Base-by-base conservation (phyloP, 2,329 filamentous ascomycete species). In the Aspergillus spinulosporus region DNA sequence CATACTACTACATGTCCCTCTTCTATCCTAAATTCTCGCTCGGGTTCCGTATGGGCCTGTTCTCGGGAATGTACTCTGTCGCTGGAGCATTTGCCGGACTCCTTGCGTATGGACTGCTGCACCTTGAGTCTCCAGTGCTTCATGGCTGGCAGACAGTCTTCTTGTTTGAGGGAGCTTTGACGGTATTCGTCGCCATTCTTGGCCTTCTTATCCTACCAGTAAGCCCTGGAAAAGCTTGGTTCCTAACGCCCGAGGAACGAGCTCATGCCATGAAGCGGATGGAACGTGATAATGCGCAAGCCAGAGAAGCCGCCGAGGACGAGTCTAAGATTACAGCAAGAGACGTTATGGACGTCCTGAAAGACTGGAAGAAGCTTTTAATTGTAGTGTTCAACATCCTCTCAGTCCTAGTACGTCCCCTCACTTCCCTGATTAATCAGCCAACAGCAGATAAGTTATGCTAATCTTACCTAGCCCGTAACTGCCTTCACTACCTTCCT, bases 11-110 rank as follows among this genome's bases (percentile, higher is more conserved):
- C 57, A 72, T 81, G 55, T 80, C 77, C 34, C 70, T 80, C 57
- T 81, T 80, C 66, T 81, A 81, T 59, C 80, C 79, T 2, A 75
- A 78, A 48, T 81, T 76, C 63, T 78, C 80, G 49, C 80, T 81
- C 52, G 79, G 73, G 7, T 72, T 74, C 26, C 72, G 79, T 1
- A 66, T 81, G n/a, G 78, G 74, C 5, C 66, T 80, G 37, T 81
- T 81, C 62, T 82, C 81, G 52, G 79, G 79, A 2, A 78, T 80
- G 65, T 76, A 74, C 45, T 78, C 79, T 2, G 71, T 82, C 0
- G 77, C 78, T 5, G 78, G 79, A 3, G 78, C 78, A 1, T 66
- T 81, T 8, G 78, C 79, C 11, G 79, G 79, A 3, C 59, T 81
- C 1, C 63, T 81, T 37, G 56, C 62, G 0, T 67, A 64, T 36